phyloP scores from a whole-genome alignment of 352 stramenopile species.

The Phytophthora citrophthora region DNA sequence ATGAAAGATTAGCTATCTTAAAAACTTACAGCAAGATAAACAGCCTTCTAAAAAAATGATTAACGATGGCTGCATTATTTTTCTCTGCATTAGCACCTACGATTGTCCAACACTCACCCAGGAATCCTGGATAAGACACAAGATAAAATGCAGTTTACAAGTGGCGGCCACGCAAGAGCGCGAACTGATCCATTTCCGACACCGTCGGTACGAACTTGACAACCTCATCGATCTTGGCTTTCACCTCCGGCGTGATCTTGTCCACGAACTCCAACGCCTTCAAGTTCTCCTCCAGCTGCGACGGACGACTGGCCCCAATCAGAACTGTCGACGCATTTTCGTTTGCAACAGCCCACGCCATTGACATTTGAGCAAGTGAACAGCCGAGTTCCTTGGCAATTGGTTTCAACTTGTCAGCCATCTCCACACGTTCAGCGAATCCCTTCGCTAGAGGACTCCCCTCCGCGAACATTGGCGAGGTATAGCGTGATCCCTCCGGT shows the following conservation, averaged over 20 bases:
- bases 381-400: conserved; percentile 46
- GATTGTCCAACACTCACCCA: no score
- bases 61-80: no score
- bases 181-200: conserved; percentile 4
- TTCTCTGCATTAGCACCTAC: no score
- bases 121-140: no score
- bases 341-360: conserved; percentile 62
- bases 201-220: conserved; percentile 9
- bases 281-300: conserved; percentile 9
- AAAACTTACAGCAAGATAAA: no score
- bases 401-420: conserved; percentile 38
- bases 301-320: conserved; percentile 48
- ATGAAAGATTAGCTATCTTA: background rate
- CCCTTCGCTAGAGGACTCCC: background rate
- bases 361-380: conserved; percentile 29
- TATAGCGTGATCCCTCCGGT: conserved; percentile 7
- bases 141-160: background rate
- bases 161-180: conserved; percentile 1
- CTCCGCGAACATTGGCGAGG: conserved; percentile 5
- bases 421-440: conserved; percentile 24
- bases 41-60: no score
- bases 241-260: conserved; percentile 17
- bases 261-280: conserved; percentile 12
- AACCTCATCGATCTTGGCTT: conserved; percentile 7
- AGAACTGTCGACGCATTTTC: conserved; percentile 59